A percentile compares a stretch with the other conserved stretches of the same genome.
These are phyloP conservation scores for Prototheca cutis DNA, from an alignment of 163 green algal genomes.

Conservation along the genomic window DNA sequence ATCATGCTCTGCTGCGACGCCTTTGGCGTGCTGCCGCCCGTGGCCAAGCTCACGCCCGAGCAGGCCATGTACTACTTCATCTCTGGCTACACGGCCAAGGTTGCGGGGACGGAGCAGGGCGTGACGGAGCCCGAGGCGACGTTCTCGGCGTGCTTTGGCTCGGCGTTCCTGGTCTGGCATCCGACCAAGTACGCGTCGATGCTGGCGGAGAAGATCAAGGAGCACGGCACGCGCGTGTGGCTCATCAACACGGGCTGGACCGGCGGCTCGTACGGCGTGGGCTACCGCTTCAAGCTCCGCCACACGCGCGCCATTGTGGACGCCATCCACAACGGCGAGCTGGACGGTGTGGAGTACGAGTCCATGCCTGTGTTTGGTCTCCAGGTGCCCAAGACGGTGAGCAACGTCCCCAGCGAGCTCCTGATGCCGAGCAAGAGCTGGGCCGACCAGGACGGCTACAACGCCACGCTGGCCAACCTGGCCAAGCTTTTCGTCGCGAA, in stretches of 20 bases:
- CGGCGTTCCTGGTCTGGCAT: slow-evolving; percentile 89
- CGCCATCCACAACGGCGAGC: slow-evolving; percentile 85
- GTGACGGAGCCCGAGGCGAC: slow-evolving; percentile 90
- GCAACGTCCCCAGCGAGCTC: slow-evolving; percentile 23
- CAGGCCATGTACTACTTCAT: slow-evolving; percentile 99
- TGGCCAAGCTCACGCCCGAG: slow-evolving; percentile 71
- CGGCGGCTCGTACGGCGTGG: slow-evolving; percentile 78
- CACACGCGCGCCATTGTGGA: slow-evolving; percentile 93
- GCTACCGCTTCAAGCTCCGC: slow-evolving; percentile 80
- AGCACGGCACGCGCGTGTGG: slow-evolving; percentile 66
- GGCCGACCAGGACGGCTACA: slow-evolving; percentile 29
- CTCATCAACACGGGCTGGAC: slow-evolving; percentile 95
- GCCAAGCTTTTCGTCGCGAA: slow-evolving; percentile 22
- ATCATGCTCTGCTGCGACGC: slow-evolving; percentile 84
- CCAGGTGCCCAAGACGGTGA: slow-evolving; percentile 24
- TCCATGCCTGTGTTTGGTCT: slow-evolving; percentile 75
- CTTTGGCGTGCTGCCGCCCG: slow-evolving; percentile 91
- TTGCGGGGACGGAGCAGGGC: slow-evolving; percentile 88
- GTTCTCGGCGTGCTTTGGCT: slow-evolving; percentile 93
- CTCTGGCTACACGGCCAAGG: slow-evolving; percentile 74
- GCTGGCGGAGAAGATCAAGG: slow-evolving; percentile 84
- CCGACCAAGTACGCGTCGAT: slow-evolving; percentile 83
- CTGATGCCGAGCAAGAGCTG: slow-evolving; percentile 28
- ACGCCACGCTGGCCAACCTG: slow-evolving; percentile 26
- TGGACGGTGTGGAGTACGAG: slow-evolving; percentile 46